Percentiles rank a stretch among this genome's conserved stretches.
Conservation (phyloP, 257 asterid species). For the Hygrophila difformis region DNA sequence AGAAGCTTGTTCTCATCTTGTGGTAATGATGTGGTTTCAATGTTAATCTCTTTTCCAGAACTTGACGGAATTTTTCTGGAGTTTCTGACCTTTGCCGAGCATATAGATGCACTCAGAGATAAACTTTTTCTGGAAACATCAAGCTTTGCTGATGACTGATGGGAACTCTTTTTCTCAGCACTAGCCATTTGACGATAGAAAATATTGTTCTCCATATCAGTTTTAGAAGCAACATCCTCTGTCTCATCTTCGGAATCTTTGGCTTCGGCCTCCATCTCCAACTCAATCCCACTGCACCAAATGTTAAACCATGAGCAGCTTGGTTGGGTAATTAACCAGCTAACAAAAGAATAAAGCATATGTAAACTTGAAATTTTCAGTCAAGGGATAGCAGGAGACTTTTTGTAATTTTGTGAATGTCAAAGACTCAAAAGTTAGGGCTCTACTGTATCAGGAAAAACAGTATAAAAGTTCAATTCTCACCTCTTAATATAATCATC, state of each 20-base stretch:
- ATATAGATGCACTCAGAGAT: constrained; percentile 23
- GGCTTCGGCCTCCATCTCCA: constrained; percentile 78
- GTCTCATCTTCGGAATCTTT: constrained; percentile 94
- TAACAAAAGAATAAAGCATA: neutral
- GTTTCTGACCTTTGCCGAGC: constrained; percentile 20
- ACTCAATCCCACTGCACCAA: constrained; percentile 60
- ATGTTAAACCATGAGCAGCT: constrained; percentile 6
- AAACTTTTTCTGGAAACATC: constrained; percentile 25
- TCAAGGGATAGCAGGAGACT: neutral
- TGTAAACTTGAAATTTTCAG: neutral
- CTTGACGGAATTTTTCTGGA: constrained; percentile 18
- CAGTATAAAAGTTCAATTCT: constrained; percentile 9
- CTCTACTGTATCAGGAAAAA: neutral
- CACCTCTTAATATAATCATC: constrained; percentile 66
- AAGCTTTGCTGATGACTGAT: constrained; percentile 27
- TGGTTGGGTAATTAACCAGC: neutral
- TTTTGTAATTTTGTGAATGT: neutral
- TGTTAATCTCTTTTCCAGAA: constrained; percentile 25
- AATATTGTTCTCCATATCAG: constrained; percentile 20
- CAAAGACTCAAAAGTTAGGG: neutral
- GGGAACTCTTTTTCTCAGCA: constrained; percentile 18
- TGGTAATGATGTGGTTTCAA: constrained; percentile 15
- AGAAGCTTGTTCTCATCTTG: constrained; percentile 20
- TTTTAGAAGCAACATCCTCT: constrained; percentile 29
- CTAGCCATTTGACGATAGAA: constrained; percentile 28